A percentile compares a stretch with the other conserved stretches of the same genome.
phyloP scores from a whole-genome alignment of 768 basidiomycete genomes.

The Russula compacta region DNA sequence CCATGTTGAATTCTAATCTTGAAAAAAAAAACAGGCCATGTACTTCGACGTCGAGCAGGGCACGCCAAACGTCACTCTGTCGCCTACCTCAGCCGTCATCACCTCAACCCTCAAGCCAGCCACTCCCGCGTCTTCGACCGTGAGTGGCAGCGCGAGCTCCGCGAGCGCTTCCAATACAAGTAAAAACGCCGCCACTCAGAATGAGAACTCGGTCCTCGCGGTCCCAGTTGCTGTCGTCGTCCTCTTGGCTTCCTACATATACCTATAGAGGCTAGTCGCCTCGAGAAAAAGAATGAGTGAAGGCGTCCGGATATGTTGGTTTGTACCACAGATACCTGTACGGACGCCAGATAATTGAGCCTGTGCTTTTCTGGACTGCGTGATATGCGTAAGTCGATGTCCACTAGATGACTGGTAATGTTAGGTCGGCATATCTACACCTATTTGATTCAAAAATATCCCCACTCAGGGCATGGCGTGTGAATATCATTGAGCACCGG shows the following conservation, averaged over 20 bases:
- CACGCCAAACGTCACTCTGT: slow-evolving; percentile 40
- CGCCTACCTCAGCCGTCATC: slow-evolving; percentile 56
- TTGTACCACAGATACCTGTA: not conserved
- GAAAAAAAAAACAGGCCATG: slow-evolving; percentile 37
- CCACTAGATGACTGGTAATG: not conserved
- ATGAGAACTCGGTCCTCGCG: not conserved
- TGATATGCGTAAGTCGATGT: not conserved
- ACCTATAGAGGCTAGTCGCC: not conserved
- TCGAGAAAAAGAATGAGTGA: not conserved
- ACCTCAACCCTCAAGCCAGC: slow-evolving; percentile 44
- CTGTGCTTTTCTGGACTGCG: not conserved
- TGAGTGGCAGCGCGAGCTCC: not conserved
- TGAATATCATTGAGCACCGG: no score
- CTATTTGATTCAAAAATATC: no score
- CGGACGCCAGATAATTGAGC: not conserved
- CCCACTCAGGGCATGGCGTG: no score
- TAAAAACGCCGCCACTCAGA: not conserved
- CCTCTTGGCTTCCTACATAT: slow-evolving; percentile 6
- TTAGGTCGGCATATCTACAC: no score
- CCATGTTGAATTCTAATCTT: not conserved
- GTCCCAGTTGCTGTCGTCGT: not conserved
- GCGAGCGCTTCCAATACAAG: not conserved
- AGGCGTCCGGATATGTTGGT: not conserved
- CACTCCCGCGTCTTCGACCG: not conserved
- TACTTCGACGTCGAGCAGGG: slow-evolving; percentile 74